Evolutionary conservation across 116 monocot genomes (phyloP), one percentile per base, ranked within the genome.

Genomic region (Trichopus zeylanicus): DNA sequence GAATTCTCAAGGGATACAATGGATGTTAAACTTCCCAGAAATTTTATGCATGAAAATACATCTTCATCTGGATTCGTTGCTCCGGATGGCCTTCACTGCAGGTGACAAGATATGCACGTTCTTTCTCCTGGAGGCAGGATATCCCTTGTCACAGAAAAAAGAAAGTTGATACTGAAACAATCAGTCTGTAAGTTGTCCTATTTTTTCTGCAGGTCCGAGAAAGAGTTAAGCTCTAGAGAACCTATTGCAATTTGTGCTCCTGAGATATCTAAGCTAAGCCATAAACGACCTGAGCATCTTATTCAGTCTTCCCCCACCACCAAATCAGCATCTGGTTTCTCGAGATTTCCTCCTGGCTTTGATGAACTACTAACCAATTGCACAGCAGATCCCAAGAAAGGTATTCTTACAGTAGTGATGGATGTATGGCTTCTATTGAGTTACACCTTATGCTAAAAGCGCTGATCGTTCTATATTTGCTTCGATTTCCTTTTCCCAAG

Each of bases 311-410:
- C 63, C 27, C 31, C 64, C 55, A 28, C 55, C 25, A 62, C 35
- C 23, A 72, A 71, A 46, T 51, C 53, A 53, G 60, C 69, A 48
- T 37, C 49, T 20, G 57, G 67, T 42, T 71, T 61, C 70, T 71
- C 70, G 12, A 67, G 64, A 46, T 51, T 86, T 32, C 89, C 89
- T 37, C 83, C 82, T 27, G 89, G 82, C 72, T 93, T 93, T 68
- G 73, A 64, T 1, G 77, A 93, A 8, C 61, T 89, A 22, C 70
- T 89, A 25, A 69, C 31, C 58, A 64, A 63, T 48, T 93, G 75
- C 65, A 65, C 73, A 13, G 47, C 35, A 9, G 54, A 71, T 26
- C 35, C 46, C 16, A 33, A 48, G 27, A 55, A 63, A 55, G 81
- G 81, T 75, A 60, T n/a, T 23, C 30, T 24, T 7, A 7, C 49